phyloP scores from a whole-genome alignment of 2,329 filamentous ascomycete genomes.

The Sporothrix humicola region DNA sequence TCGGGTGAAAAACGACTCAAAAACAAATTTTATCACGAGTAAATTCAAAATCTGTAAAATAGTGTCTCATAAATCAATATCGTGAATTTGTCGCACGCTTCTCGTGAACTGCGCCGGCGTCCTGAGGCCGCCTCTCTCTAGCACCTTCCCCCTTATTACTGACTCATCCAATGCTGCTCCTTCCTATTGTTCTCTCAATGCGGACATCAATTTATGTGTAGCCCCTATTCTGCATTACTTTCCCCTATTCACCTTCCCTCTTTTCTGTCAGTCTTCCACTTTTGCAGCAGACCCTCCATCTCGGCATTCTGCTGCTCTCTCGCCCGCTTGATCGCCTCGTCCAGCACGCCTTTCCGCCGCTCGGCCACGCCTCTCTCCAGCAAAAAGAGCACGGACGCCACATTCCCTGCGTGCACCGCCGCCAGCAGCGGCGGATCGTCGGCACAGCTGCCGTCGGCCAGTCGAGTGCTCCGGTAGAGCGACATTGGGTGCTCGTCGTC shows the following conservation, averaged over 20 bases:
- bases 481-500: slow-evolving; percentile 26
- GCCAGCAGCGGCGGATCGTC: slow-evolving; percentile 26
- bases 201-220: neutral
- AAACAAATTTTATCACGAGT: neutral
- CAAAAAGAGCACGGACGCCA: neutral
- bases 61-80: neutral
- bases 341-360: neutral
- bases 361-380: neutral
- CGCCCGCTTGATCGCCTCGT: slow-evolving; percentile 13
- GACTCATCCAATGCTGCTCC: slow-evolving; percentile 2
- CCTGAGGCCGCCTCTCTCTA: neutral
- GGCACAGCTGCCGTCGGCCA: slow-evolving; percentile 21
- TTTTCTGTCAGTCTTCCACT: neutral
- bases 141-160: neutral
- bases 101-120: too few species aligned
- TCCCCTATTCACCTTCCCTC: neutral
- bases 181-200: neutral
- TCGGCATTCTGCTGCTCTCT: neutral
- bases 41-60: neutral
- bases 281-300: neutral
- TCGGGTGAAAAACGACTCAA: neutral
- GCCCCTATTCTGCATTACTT: neutral
- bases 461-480: neutral
- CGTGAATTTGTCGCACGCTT: neutral
- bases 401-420: slow-evolving; percentile 15